phyloP scores from a whole-genome alignment of 768 basidiomycete species.

The Russula griseocarnosa region DNA sequence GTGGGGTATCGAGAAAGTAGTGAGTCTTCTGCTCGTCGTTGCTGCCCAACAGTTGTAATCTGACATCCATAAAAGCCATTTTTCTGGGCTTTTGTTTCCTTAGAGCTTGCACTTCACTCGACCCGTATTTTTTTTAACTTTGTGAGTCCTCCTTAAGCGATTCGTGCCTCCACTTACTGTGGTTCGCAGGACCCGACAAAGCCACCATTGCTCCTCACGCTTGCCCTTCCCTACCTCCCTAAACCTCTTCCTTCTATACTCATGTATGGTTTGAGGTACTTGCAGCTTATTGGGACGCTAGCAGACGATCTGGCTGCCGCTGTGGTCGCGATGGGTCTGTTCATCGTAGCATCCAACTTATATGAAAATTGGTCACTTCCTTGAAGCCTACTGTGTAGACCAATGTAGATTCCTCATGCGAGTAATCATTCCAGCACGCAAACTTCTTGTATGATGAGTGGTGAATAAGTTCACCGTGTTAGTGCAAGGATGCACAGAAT shows the following conservation, averaged over 20 bases:
- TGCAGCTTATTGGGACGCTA: slow-evolving; percentile 62
- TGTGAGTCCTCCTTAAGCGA: slow-evolving; percentile 42
- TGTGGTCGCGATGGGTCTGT: slow-evolving; percentile 67
- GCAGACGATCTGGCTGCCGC: slow-evolving; percentile 68
- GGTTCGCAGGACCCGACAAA: slow-evolving; percentile 50
- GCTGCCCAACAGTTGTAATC: slow-evolving; percentile 1
- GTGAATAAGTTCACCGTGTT: not conserved
- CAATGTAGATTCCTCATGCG: not conserved
- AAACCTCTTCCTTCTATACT: slow-evolving; percentile 60
- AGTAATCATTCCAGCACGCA: not conserved
- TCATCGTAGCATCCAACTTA: slow-evolving; percentile 36
- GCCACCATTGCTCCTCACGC: slow-evolving; percentile 54
- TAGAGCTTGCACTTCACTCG: slow-evolving; percentile 69
- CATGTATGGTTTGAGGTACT: slow-evolving; percentile 58
- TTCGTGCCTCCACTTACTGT: not conserved
- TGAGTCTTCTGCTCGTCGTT: slow-evolving; percentile 36
- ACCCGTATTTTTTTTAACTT: slow-evolving; percentile 65
- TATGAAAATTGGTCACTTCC: slow-evolving; percentile 12
- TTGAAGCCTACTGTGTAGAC: slow-evolving; percentile 11
- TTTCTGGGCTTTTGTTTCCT: slow-evolving; percentile 76
- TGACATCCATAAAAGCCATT: slow-evolving; percentile 51
- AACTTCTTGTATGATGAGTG: not conserved
- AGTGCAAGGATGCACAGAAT: not conserved
- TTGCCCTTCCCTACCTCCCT: slow-evolving; percentile 64
- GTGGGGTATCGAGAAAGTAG: slow-evolving; percentile 56